These are phyloP conservation scores for Diaporthe ampelina DNA, from an alignment of 2,329 filamentous ascomycete species.

Conservation along the genomic window DNA sequence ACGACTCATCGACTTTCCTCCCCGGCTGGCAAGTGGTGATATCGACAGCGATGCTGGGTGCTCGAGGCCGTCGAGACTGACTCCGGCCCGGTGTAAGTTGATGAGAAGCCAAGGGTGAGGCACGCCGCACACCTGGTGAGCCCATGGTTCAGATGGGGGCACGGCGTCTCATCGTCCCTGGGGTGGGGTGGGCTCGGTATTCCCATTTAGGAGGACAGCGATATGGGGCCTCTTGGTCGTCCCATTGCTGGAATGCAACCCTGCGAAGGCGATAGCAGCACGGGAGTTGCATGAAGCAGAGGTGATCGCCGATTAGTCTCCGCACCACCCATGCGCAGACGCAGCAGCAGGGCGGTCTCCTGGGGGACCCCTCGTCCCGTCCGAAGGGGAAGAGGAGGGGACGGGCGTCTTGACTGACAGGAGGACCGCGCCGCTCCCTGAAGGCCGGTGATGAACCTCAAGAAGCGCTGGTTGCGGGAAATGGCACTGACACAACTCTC, in stretches of 20 bases:
- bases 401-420: conserved; percentile 11
- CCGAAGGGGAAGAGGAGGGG: conserved; percentile 19
- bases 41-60: conserved; percentile 3
- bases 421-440: conserved; percentile 28
- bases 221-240: conserved; percentile 19
- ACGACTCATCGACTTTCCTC: neutral
- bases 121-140: neutral
- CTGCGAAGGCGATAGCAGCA: conserved; percentile 24
- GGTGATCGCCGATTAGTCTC: conserved; percentile 32
- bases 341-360: neutral
- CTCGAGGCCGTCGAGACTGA: neutral
- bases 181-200: conserved; percentile 32
- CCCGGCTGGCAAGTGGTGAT: conserved; percentile 18
- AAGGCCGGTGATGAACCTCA: neutral
- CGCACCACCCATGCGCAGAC: conserved; percentile 22
- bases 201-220: conserved; percentile 8
- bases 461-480: neutral
- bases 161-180: conserved; percentile 31
- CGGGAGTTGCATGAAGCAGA: conserved; percentile 31
- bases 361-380: conserved; percentile 13
- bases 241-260: conserved; percentile 34
- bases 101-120: neutral
- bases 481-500: conserved; percentile 6
- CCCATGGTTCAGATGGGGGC: conserved; percentile 30
- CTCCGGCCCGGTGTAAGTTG: neutral